phyloP scores from a whole-genome alignment of 169 alveolate genomes.

The Cyclospora cayetanensis region DNA sequence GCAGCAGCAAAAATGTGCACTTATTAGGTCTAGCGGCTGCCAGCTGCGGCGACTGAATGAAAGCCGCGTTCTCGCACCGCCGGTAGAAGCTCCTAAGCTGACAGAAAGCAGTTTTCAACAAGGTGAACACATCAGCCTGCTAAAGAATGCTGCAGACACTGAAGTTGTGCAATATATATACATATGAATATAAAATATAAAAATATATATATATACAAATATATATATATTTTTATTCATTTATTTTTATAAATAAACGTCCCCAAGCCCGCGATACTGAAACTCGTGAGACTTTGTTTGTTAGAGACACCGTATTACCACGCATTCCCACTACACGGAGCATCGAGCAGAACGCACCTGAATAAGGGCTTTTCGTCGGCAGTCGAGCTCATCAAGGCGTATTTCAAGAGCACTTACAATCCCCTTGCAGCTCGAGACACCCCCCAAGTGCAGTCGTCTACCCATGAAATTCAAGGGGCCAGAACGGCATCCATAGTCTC shows the following conservation, averaged over 20 bases:
- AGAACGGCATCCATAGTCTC: conserved; percentile 24
- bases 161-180: background rate
- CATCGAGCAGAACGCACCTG: too few species aligned
- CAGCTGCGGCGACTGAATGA: too few species aligned
- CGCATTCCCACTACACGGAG: too few species aligned
- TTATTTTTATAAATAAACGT: too few species aligned
- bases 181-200: background rate
- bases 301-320: too few species aligned
- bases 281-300: too few species aligned
- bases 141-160: background rate
- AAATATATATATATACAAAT: background rate
- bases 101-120: too few species aligned
- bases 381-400: conserved; percentile 36
- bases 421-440: conserved; percentile 51
- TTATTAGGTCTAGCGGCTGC: too few species aligned
- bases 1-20: background rate
- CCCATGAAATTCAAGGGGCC: background rate
- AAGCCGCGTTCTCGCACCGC: too few species aligned
- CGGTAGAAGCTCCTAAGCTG: too few species aligned
- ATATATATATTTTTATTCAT: background rate
- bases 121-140: background rate
- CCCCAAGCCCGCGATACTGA: too few species aligned
- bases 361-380: conserved; percentile 34
- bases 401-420: conserved; percentile 22
- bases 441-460: background rate